Evolutionary conservation across 345 rosid genomes (phyloP).

Genomic region (Ceriops decandra): DNA sequence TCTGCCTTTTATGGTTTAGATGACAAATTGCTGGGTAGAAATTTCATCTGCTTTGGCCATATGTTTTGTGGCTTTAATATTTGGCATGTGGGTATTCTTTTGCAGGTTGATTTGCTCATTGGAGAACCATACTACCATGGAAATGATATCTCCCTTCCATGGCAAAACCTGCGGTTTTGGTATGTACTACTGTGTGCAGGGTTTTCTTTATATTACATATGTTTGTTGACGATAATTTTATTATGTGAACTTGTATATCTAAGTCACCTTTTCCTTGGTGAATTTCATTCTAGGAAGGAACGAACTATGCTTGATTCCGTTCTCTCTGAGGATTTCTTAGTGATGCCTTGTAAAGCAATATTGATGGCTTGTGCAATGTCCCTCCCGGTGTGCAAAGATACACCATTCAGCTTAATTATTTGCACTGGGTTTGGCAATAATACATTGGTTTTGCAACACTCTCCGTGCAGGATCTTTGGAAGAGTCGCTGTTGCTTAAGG

Average conservation of each 20-base stretch:
- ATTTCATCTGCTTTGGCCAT: neutral
- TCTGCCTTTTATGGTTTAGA: too few species aligned
- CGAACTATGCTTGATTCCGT: conserved; percentile 60
- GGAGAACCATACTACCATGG: conserved; percentile 85
- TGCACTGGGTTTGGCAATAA: neutral
- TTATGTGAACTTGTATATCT: neutral
- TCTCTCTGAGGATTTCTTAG: conserved; percentile 53
- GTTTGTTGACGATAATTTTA: neutral
- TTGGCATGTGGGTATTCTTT: neutral
- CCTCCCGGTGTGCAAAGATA: conserved; percentile 57
- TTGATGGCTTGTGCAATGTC: conserved; percentile 81
- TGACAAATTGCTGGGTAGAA: too few species aligned
- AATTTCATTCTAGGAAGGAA: conserved; percentile 56
- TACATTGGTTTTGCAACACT: neutral
- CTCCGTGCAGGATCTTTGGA: conserved; percentile 72
- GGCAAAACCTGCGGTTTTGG: conserved; percentile 97
- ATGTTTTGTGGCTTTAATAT: too few species aligned
- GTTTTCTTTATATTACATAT: neutral
- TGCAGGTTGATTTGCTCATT: conserved; percentile 74
- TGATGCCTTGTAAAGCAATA: conserved; percentile 79
- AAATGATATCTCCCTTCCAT: conserved; percentile 75
- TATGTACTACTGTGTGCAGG: conserved; percentile 20
- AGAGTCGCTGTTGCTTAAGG: conserved; percentile 57
- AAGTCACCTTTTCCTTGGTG: neutral
- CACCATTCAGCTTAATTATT: neutral